Conservation (phyloP, 305 asterid genomes). For the Ilex paraguariensis region DNA sequence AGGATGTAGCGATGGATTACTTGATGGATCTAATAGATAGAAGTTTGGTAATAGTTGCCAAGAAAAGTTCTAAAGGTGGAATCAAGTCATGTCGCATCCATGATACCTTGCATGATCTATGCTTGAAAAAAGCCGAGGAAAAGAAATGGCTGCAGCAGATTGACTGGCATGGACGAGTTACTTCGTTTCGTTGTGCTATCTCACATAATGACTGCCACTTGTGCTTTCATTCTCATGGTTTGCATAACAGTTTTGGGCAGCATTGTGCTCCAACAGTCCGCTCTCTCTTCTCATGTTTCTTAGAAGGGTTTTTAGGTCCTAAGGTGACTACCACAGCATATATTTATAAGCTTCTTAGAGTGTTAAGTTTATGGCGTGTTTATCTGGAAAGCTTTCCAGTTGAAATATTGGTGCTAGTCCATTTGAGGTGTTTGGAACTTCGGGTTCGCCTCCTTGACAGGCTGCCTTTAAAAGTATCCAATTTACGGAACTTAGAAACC, state of each 20-base stretch:
- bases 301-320: neutral
- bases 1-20: too few species aligned
- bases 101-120: neutral
- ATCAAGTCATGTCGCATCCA: neutral
- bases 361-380: neutral
- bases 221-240: neutral
- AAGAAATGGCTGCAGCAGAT: too few species aligned
- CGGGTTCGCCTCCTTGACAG: neutral
- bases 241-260: neutral
- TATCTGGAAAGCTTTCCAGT: neutral
- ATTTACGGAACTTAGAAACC: constrained; percentile 3
- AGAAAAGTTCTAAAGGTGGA: too few species aligned
- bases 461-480: neutral
- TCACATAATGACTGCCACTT: neutral
- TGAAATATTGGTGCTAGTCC: neutral
- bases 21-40: too few species aligned
- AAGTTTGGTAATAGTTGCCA: too few species aligned
- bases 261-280: neutral
- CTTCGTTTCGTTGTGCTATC: neutral
- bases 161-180: neutral
- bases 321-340: neutral
- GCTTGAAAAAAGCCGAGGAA: neutral
- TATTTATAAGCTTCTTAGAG: neutral
- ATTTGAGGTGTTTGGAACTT: neutral
- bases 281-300: neutral